Conservation (phyloP, 306 rosid genomes). For the Acacia crassicarpa region DNA sequence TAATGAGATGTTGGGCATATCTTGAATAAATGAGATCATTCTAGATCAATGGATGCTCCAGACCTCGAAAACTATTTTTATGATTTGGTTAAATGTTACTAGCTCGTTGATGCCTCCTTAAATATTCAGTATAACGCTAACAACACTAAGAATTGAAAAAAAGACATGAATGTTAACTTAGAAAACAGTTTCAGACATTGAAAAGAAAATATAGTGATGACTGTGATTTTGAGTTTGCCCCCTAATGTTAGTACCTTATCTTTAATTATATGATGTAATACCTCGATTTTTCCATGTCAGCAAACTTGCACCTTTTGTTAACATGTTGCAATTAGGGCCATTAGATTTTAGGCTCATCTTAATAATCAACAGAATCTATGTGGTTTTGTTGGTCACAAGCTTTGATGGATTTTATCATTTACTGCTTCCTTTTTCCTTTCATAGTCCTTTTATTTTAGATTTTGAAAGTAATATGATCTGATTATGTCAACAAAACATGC, state of each 20-base stretch:
- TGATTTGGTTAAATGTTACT: not conserved
- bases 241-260: not conserved
- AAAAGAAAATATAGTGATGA: not conserved
- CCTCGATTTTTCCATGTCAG: not conserved
- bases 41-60: not conserved
- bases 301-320: not conserved
- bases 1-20: not conserved
- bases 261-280: not conserved
- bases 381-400: not conserved
- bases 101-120: not conserved
- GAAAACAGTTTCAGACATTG: not conserved
- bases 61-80: not conserved
- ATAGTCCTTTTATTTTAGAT: not conserved
- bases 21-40: not conserved
- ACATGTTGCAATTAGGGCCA: not conserved
- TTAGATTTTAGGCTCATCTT: not conserved
- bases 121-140: not conserved
- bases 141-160: not conserved
- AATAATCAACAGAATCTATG: not conserved
- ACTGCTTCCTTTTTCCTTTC: not conserved
- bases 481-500: not conserved
- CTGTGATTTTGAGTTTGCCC: not conserved
- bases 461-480: not conserved
- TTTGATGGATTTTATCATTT: constrained; percentile 4
- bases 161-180: not conserved